Evolutionary conservation across 2,329 filamentous ascomycete genomes (phyloP).

Genomic region (Claviceps pusilla): DNA sequence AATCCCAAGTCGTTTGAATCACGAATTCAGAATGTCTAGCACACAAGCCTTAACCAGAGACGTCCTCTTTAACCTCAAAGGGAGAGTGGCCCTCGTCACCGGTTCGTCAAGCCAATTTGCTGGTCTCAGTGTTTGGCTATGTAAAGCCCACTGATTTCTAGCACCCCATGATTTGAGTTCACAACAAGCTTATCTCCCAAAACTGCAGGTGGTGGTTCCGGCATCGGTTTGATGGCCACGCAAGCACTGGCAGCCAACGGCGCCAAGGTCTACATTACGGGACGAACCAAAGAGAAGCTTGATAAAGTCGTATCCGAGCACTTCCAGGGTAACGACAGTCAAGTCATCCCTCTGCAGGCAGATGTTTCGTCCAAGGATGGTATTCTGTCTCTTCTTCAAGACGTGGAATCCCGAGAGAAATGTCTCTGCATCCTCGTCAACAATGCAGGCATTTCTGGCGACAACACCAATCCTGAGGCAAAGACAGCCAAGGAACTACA

Average conservation of each 20-base stretch:
- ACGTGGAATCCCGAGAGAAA: constrained; percentile 38
- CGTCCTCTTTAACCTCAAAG: constrained; percentile 26
- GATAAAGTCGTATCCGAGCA: constrained; percentile 44
- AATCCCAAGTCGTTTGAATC: background rate
- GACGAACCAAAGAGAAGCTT: constrained; percentile 47
- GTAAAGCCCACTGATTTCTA: too few species aligned
- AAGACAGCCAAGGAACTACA: constrained; percentile 37
- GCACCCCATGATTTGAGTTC: too few species aligned
- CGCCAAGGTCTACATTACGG: constrained; percentile 56
- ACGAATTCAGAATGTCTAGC: constrained; percentile 3
- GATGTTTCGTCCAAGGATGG: constrained; percentile 50
- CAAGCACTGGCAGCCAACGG: constrained; percentile 53
- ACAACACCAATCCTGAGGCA: constrained; percentile 32
- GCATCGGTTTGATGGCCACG: constrained; percentile 54
- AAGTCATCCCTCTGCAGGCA: constrained; percentile 43
- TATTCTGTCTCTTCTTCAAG: constrained; percentile 40
- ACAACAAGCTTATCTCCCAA: background rate
- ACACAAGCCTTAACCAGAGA: constrained; percentile 18
- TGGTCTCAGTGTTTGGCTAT: background rate
- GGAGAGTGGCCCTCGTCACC: constrained; percentile 30
- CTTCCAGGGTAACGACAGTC: constrained; percentile 35
- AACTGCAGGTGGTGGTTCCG: constrained; percentile 35
- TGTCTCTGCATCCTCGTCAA: constrained; percentile 53
- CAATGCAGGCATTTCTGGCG: constrained; percentile 49
- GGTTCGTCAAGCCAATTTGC: constrained; percentile 13